These are phyloP conservation scores for Tubosaeta sp. DNA, from an alignment of 768 basidiomycete genomes.

Conservation along the genomic window DNA sequence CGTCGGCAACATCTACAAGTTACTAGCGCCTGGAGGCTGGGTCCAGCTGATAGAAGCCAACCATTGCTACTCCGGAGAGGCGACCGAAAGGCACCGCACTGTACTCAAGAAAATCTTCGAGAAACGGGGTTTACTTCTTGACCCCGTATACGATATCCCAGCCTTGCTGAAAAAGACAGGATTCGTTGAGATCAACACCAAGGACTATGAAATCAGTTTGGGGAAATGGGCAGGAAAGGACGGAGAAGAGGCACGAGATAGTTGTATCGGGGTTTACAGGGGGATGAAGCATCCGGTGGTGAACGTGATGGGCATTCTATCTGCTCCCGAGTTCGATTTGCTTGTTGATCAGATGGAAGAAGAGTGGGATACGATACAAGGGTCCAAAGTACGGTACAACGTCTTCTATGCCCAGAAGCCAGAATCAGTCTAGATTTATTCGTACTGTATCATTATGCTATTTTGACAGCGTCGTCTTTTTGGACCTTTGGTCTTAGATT, in stretches of 20 bases:
- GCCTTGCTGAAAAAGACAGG: background rate
- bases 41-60: slow-evolving; percentile 21
- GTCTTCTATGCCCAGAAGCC: slow-evolving; percentile 5
- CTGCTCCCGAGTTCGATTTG: background rate
- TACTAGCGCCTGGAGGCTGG: slow-evolving; percentile 25
- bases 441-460: background rate
- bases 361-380: slow-evolving; percentile 4
- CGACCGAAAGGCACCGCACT: background rate
- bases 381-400: slow-evolving; percentile 4
- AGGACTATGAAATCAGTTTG: background rate
- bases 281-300: background rate
- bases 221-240: slow-evolving; percentile 4
- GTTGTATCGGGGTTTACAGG: background rate
- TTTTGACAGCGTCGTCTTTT: background rate
- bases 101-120: slow-evolving; percentile 1
- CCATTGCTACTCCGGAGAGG: slow-evolving; percentile 1
- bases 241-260: background rate
- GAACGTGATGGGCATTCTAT: background rate
- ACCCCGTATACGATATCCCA: background rate
- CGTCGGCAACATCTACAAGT: slow-evolving; percentile 20
- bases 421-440: background rate
- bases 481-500: background rate
- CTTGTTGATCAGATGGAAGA: background rate
- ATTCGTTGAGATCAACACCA: background rate
- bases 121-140: background rate